Percentiles rank a stretch among this genome's conserved stretches.
Conservation (phyloP, 1,284 basidiomycete genomes). For the Filobasidium uniguttulatum region DNA sequence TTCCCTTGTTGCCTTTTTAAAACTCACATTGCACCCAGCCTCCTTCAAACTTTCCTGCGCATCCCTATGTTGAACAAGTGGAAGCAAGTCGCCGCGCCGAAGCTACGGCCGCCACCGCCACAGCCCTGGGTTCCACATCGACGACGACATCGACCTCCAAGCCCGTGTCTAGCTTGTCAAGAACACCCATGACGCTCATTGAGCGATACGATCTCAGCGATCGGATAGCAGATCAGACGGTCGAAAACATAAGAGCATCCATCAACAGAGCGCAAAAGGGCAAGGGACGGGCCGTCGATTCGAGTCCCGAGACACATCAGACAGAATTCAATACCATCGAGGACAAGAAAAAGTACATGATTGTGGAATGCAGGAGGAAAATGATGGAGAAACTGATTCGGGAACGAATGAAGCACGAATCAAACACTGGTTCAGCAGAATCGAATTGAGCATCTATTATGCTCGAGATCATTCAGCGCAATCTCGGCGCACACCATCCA, state of each 20-base stretch:
- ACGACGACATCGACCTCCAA: background rate
- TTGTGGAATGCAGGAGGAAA: constrained; percentile 11
- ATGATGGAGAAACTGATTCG: constrained; percentile 7
- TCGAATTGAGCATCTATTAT: background rate
- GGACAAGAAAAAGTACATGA: constrained; percentile 18
- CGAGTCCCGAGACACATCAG: constrained; percentile 5
- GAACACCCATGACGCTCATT: constrained; percentile 12
- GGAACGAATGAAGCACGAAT: background rate
- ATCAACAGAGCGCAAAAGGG: constrained; percentile 8
- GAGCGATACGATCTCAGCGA: constrained; percentile 9
- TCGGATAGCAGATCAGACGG: background rate
- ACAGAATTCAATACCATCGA: constrained; percentile 17
- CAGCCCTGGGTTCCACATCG: background rate
- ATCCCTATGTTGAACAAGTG: constrained; percentile 7
- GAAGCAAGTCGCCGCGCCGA: background rate
- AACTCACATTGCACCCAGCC: constrained; percentile 3
- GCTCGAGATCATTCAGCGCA: no score
- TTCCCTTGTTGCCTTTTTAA: no score
- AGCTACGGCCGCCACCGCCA: background rate
- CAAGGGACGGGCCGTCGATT: background rate
- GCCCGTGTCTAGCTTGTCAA: background rate
- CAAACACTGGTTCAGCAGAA: no score
- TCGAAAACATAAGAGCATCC: constrained; percentile 1
- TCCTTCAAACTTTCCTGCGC: constrained; percentile 7
- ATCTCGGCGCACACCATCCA: no score